Evolutionary conservation across 2,329 filamentous ascomycete genomes (phyloP), one percentile per base, ranked within the genome.

Genomic region (Xylaria sp.): DNA sequence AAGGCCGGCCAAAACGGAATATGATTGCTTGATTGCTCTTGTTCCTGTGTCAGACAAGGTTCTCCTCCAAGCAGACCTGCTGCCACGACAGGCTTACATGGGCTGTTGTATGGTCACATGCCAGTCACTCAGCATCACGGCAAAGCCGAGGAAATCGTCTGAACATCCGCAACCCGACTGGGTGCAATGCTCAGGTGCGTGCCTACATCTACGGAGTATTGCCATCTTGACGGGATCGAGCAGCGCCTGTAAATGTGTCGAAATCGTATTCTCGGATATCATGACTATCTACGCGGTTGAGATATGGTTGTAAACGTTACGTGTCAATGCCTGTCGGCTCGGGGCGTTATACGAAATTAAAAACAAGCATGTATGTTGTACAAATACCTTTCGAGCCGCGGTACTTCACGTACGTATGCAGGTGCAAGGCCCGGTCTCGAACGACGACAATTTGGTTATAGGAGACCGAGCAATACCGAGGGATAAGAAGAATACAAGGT

Each of bases 31-130:
- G 49, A 66, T 15, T 53, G 26, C 44, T 61, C 44, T 56, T 53
- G 46, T 65, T 57, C 23, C 44, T 59, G 53, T 51, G 54, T 65
- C 51, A 48, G 58, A 65, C 54, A 59, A 62, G 59, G 63, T 62
- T 65, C 63, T 66, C 63, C 66, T 58, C 63, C 58, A 66, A 68
- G 64, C 66, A 54, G 7, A 66, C 59, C 63, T 69, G 62, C 66
- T 49, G 63, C 68, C 63, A 71, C 63, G 66, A 66, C 59, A 66
- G 48, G 66, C 66, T 71, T 66, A 70, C 66, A 60, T 68, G 63
- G 54, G 54, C 59, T 60, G 65, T 68, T 59, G 31, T 49, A 51
- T 61, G 68, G 66, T 69, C 68, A 71, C 66, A 69, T 66, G 68
- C 67, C 57, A 40, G 54, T 68, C 66, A 63, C 62, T 38, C 44